A percentile compares a stretch with the other conserved stretches of the same genome.
Conservation (phyloP, 345 rosid genomes). For the Capsella bursapastoris region DNA sequence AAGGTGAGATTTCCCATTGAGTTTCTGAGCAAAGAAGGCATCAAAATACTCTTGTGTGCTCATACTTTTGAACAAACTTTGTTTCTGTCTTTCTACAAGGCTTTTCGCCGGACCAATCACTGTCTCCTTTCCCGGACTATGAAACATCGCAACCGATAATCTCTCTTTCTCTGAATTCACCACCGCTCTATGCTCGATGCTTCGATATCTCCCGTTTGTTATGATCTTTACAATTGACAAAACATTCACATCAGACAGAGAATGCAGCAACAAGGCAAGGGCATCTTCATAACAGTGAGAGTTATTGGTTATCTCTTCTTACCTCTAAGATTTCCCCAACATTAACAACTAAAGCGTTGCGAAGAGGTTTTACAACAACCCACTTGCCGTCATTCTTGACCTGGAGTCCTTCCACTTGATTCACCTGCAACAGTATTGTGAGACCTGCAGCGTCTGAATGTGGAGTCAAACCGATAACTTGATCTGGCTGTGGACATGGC, state of each 20-base stretch:
- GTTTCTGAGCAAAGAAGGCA: constrained; percentile 51
- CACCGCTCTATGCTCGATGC: constrained; percentile 57
- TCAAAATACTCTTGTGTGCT: constrained; percentile 47
- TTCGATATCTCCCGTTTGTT: constrained; percentile 52
- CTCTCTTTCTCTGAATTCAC: constrained; percentile 53
- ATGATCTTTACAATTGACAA: constrained; percentile 46
- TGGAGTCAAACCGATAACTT: constrained; percentile 44
- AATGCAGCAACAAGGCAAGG: not conserved
- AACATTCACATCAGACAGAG: constrained; percentile 18
- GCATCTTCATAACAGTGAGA: not conserved
- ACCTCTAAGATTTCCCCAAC: constrained; percentile 62
- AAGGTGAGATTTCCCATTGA: constrained; percentile 49
- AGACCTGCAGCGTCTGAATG: constrained; percentile 52
- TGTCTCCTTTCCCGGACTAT: constrained; percentile 37
- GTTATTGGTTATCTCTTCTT: not conserved
- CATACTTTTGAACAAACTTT: constrained; percentile 44
- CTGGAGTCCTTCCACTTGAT: constrained; percentile 50
- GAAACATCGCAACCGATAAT: constrained; percentile 55
- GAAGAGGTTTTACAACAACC: constrained; percentile 48
- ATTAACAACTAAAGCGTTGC: constrained; percentile 52
- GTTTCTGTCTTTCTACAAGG: constrained; percentile 41
- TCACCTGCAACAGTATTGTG: constrained; percentile 49
- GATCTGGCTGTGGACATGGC: constrained; percentile 50
- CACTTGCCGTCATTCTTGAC: constrained; percentile 48
- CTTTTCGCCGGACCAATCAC: constrained; percentile 55